Percentiles rank a stretch among this genome's conserved stretches.
phyloP scores from a whole-genome alignment of 306 rosid genomes.

The Pyrus bretschneideri region DNA sequence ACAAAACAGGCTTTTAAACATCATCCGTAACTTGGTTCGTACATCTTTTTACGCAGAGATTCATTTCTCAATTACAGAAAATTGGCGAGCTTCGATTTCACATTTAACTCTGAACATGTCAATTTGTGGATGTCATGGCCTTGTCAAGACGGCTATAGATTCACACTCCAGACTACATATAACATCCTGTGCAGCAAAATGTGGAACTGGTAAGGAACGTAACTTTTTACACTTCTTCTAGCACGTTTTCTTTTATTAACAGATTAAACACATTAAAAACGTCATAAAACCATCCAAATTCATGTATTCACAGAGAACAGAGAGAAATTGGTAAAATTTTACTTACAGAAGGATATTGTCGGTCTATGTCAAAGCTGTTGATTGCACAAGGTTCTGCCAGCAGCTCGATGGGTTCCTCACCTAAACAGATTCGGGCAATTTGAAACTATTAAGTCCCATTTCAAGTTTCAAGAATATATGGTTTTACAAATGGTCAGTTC shows the following conservation, averaged over 20 bases:
- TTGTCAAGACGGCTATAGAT: slow-evolving; percentile 66
- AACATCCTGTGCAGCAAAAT: slow-evolving; percentile 58
- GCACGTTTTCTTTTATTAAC: background rate
- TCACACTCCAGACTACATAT: slow-evolving; percentile 93
- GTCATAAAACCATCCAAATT: background rate
- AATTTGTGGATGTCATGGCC: slow-evolving; percentile 29
- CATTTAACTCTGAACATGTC: slow-evolving; percentile 9
- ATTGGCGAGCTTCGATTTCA: background rate
- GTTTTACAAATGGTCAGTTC: background rate
- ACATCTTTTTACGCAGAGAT: background rate
- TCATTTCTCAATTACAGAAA: background rate
- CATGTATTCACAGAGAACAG: background rate
- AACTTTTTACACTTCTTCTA: background rate
- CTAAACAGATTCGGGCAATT: slow-evolving; percentile 26
- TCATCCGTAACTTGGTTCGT: no score
- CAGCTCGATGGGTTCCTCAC: slow-evolving; percentile 70
- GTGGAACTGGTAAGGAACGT: slow-evolving; percentile 13
- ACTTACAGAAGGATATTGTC: slow-evolving; percentile 74
- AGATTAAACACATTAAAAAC: background rate
- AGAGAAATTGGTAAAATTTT: background rate
- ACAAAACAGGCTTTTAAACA: background rate
- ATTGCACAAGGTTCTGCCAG: slow-evolving; percentile 91
- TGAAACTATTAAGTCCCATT: slow-evolving; percentile 4
- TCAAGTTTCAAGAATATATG: background rate
- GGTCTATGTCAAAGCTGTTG: slow-evolving; percentile 86